Evolutionary conservation across 169 alveolate species (phyloP).

Genomic region (Cyclospora cayetanensis): DNA sequence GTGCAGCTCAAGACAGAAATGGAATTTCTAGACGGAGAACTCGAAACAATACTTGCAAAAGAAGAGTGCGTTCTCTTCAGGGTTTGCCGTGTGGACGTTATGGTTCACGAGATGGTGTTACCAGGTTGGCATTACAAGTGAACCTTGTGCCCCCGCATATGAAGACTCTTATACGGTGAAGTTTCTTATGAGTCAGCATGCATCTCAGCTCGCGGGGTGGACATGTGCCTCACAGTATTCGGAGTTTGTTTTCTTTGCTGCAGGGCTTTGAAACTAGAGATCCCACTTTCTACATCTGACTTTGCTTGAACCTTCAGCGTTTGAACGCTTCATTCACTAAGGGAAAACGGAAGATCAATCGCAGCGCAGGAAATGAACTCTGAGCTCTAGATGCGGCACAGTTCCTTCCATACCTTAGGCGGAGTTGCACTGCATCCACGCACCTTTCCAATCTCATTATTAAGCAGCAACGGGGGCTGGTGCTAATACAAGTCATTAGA

Average conservation of each 20-base stretch:
- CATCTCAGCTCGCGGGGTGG: too few relatives aligned
- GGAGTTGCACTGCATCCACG: neutral
- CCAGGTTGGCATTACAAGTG: neutral
- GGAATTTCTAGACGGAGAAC: neutral
- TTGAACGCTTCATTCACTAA: too few relatives aligned
- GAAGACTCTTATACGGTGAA: neutral
- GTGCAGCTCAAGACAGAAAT: constrained; percentile 12
- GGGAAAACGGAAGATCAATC: too few relatives aligned
- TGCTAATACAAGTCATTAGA: neutral
- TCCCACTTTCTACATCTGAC: neutral
- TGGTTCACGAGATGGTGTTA: neutral
- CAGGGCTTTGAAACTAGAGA: constrained; percentile 12
- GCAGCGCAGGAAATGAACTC: neutral
- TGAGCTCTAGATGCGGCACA: constrained; percentile 7
- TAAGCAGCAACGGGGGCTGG: constrained; percentile 19
- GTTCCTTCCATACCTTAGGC: neutral
- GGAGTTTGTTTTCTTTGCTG: neutral
- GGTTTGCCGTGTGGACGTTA: constrained; percentile 13
- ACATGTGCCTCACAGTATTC: too few relatives aligned
- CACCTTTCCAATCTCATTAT: neutral
- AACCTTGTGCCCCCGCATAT: neutral
- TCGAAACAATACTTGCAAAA: neutral
- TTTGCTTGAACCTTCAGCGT: neutral
- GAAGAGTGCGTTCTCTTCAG: constrained; percentile 30
- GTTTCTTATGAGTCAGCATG: neutral